Conservation (phyloP, 2,329 filamentous ascomycete genomes). For the Exserohilum turcica region DNA sequence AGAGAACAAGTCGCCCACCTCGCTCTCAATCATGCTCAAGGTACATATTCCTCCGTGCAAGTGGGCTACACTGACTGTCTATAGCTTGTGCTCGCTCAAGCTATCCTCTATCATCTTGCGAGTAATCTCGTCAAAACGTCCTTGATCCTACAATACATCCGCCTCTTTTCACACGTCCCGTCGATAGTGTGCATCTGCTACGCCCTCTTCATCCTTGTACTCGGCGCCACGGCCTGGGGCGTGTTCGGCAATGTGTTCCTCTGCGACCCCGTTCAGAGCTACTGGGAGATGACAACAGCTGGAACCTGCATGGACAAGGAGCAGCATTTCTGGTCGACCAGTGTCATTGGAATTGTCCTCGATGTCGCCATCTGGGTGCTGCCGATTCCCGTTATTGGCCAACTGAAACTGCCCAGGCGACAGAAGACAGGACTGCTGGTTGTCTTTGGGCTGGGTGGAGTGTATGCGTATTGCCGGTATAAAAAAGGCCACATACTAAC, state of each 20-base stretch:
- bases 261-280: constrained; percentile 33
- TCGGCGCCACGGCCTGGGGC: constrained; percentile 32
- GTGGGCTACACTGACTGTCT: neutral
- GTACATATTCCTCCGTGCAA: neutral
- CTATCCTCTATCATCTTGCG: constrained; percentile 38
- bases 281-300: constrained; percentile 26
- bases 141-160: constrained; percentile 41
- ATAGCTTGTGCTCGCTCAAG: constrained; percentile 40
- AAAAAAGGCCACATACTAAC: neutral
- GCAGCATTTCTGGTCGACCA: constrained; percentile 32
- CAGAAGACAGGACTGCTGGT: constrained; percentile 41
- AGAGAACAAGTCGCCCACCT: neutral
- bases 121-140: constrained; percentile 42
- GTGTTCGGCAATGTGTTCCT: constrained; percentile 37
- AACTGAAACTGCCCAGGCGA: constrained; percentile 36
- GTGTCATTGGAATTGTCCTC: constrained; percentile 35
- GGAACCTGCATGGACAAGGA: constrained; percentile 34
- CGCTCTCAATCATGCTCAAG: constrained; percentile 20
- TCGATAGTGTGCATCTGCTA: constrained; percentile 21
- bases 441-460: constrained; percentile 46
- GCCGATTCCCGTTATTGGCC: constrained; percentile 37
- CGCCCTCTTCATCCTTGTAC: constrained; percentile 21
- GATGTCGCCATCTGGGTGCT: constrained; percentile 41
- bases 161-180: constrained; percentile 26
- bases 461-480: constrained; percentile 30